Conservation (phyloP, 306 rosid species). For the Abrus pulchellus region DNA sequence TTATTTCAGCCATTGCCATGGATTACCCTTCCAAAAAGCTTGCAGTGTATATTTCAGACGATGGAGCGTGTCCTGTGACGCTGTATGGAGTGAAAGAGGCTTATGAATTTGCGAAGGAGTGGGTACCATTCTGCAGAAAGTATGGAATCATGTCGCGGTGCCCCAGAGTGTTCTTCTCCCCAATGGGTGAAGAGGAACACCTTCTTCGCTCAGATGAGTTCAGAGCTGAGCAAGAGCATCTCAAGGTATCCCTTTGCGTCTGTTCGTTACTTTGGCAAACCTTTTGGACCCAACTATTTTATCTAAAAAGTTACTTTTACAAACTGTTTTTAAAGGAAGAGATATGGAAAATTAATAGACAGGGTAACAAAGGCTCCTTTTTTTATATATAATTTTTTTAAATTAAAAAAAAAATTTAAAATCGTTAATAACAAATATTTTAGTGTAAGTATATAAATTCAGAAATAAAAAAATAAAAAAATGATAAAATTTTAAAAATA, state of each 20-base stretch:
- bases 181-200: neutral
- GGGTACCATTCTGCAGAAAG: slow-evolving; percentile 62
- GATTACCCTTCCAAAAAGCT: slow-evolving; percentile 58
- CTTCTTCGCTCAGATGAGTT: slow-evolving; percentile 35
- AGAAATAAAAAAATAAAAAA: too few relatives aligned
- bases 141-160: slow-evolving; percentile 53
- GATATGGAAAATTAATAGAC: too few relatives aligned
- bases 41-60: slow-evolving; percentile 61
- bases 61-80: slow-evolving; percentile 49
- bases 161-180: slow-evolving; percentile 56
- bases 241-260: slow-evolving; percentile 31
- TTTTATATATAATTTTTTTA: too few relatives aligned
- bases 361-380: too few relatives aligned
- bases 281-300: too few relatives aligned
- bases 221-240: slow-evolving; percentile 1
- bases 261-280: too few relatives aligned
- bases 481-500: too few relatives aligned
- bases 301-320: too few relatives aligned
- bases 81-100: slow-evolving; percentile 49
- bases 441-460: too few relatives aligned
- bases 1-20: slow-evolving; percentile 55
- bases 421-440: too few relatives aligned
- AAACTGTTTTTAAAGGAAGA: too few relatives aligned
- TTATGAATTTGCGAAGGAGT: slow-evolving; percentile 45
- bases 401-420: too few relatives aligned